A percentile compares a stretch with the other conserved stretches of the same genome.
Evolutionary conservation across 2,329 filamentous ascomycete genomes (phyloP).

Genomic region (Arthrobotrys conoides): DNA sequence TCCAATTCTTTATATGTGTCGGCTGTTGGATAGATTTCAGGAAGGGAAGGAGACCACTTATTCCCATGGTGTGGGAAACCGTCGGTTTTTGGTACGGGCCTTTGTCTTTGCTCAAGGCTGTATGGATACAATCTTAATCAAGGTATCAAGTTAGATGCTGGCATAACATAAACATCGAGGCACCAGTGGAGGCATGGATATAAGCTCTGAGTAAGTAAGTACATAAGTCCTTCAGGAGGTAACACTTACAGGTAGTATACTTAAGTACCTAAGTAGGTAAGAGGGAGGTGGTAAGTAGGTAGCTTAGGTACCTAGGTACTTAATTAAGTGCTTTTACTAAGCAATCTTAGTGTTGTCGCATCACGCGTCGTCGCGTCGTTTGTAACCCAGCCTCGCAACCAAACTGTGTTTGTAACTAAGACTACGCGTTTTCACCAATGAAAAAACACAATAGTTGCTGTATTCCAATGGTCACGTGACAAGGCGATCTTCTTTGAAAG

Average conservation of each 20-base stretch:
- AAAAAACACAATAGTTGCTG: constrained; percentile 9
- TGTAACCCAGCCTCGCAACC: no score
- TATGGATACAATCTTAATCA: no score
- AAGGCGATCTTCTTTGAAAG: background rate
- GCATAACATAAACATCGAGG: no score
- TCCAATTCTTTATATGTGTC: constrained; percentile 86
- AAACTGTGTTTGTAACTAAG: no score
- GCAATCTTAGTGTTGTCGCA: background rate
- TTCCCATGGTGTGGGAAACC: constrained; percentile 8
- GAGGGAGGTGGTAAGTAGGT: no score
- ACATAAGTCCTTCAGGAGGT: no score
- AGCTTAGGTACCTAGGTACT: no score
- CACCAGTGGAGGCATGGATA: no score
- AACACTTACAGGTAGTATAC: no score
- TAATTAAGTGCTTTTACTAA: no score
- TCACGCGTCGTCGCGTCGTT: background rate
- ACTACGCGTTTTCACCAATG: background rate
- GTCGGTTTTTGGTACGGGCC: background rate
- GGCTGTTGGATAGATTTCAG: constrained; percentile 97
- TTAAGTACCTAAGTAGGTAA: background rate
- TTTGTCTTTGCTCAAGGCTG: no score
- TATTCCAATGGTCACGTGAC: constrained; percentile 1
- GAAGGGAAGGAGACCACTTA: constrained; percentile 83
- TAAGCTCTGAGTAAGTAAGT: background rate
- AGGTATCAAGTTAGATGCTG: background rate